phyloP scores from a whole-genome alignment of 2,329 filamentous ascomycete genomes.

The Pseudogymnoascus sp. region DNA sequence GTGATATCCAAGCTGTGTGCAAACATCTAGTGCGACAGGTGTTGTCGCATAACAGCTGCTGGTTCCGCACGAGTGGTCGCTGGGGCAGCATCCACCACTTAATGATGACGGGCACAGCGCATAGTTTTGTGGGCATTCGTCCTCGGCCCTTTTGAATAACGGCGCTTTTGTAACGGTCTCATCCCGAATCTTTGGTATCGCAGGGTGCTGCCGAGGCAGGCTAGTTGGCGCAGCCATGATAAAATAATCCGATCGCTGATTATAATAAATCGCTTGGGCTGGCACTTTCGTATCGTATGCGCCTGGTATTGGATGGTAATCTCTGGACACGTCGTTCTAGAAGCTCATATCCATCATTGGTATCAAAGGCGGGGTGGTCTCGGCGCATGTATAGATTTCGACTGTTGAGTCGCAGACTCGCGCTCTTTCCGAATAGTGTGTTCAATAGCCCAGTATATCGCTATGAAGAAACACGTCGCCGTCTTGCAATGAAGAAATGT shows the following conservation, averaged over 20 bases:
- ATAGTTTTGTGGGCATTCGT: conserved; percentile 20
- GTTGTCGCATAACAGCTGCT: conserved; percentile 41
- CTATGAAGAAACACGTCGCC: background rate
- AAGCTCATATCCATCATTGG: background rate
- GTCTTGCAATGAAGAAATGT: background rate
- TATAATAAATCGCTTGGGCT: background rate
- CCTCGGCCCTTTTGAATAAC: background rate
- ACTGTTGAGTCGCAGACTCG: background rate
- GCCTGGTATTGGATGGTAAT: background rate
- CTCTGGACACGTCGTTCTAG: background rate
- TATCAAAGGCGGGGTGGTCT: background rate
- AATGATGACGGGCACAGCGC: conserved; percentile 22
- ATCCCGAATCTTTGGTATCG: background rate
- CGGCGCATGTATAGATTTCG: background rate
- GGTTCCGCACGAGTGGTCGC: conserved; percentile 39
- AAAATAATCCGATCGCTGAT: background rate
- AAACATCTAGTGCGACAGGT: conserved; percentile 33
- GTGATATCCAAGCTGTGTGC: conserved; percentile 30
- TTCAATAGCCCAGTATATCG: background rate
- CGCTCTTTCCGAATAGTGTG: background rate
- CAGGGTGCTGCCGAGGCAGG: background rate
- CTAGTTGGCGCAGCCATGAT: background rate
- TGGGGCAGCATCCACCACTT: conserved; percentile 30
- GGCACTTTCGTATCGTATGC: background rate
- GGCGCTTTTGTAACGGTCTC: background rate